These are phyloP conservation scores for Xylariaceae sp. DNA, from an alignment of 2,329 filamentous ascomycete species.

Conservation along the genomic window DNA sequence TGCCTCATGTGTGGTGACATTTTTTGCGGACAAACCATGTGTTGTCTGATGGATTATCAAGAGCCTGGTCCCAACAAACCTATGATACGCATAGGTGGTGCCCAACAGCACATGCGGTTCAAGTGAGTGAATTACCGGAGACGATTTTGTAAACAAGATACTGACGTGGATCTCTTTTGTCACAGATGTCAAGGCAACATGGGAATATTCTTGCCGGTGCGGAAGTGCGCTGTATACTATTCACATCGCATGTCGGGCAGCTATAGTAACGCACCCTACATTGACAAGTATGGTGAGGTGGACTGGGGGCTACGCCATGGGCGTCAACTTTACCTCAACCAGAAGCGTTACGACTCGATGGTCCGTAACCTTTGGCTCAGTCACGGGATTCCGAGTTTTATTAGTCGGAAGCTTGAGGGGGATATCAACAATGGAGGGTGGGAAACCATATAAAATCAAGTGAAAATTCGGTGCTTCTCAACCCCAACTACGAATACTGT, in stretches of 20 bases:
- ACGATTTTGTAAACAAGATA: background rate
- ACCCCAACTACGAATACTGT: too few species aligned
- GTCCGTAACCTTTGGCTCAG: slow-evolving; percentile 81
- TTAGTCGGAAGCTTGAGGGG: slow-evolving; percentile 84
- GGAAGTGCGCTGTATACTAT: slow-evolving; percentile 90
- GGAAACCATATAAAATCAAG: slow-evolving; percentile 77
- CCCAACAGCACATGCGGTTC: slow-evolving; percentile 77
- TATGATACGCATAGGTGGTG: slow-evolving; percentile 64
- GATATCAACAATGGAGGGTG: slow-evolving; percentile 97
- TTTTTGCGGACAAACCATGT: slow-evolving; percentile 90
- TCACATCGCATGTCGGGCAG: slow-evolving; percentile 78
- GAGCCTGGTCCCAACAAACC: slow-evolving; percentile 37
- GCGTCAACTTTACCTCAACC: slow-evolving; percentile 86
- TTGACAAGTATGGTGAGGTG: slow-evolving; percentile 93
- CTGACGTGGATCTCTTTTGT: slow-evolving; percentile 21
- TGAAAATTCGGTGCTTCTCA: too few species aligned
- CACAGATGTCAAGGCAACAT: slow-evolving; percentile 79
- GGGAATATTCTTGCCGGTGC: slow-evolving; percentile 93
- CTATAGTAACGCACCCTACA: slow-evolving; percentile 84
- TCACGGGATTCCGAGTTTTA: slow-evolving; percentile 82
- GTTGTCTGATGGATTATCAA: slow-evolving; percentile 68
- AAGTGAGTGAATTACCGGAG: slow-evolving; percentile 55
- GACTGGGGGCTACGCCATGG: slow-evolving; percentile 86
- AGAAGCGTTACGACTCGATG: slow-evolving; percentile 87
- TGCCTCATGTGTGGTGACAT: slow-evolving; percentile 97